A percentile compares a stretch with the other conserved stretches of the same genome.
phyloP scores from a whole-genome alignment of 2,329 filamentous ascomycete genomes.

The Talaromyces pinophilus region DNA sequence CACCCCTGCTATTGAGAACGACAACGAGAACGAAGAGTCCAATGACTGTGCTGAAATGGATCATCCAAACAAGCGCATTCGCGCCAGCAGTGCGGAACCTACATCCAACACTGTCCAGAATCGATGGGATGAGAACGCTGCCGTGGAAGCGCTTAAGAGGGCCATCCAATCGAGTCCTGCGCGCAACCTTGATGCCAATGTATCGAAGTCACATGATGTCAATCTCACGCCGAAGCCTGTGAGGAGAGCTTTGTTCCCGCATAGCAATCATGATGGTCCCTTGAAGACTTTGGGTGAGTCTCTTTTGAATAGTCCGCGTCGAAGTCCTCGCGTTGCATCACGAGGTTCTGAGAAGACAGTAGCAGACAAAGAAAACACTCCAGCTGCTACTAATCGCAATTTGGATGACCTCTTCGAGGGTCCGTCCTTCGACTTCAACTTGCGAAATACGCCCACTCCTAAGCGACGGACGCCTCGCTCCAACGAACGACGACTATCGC shows the following conservation, averaged over 20 bases:
- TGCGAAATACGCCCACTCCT: constrained; percentile 56
- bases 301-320: constrained; percentile 52
- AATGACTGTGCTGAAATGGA: constrained; percentile 28
- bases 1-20: constrained; percentile 40
- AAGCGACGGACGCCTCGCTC: constrained; percentile 56
- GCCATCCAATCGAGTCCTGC: constrained; percentile 65
- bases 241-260: constrained; percentile 48
- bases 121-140: constrained; percentile 42
- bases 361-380: constrained; percentile 61
- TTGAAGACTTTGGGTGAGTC: constrained; percentile 42
- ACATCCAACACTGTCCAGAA: constrained; percentile 36
- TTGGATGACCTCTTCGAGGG: constrained; percentile 69
- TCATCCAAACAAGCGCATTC: constrained; percentile 42
- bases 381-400: constrained; percentile 51
- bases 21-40: constrained; percentile 34
- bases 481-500: constrained; percentile 39
- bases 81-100: constrained; percentile 53
- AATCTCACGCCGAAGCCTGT: constrained; percentile 59
- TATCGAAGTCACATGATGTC: constrained; percentile 47
- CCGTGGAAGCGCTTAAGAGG: constrained; percentile 51
- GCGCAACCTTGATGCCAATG: constrained; percentile 50
- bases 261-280: constrained; percentile 36
- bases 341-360: constrained; percentile 42
- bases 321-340: constrained; percentile 42
- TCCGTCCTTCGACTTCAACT: constrained; percentile 52